Percentiles rank a stretch among this genome's conserved stretches.
These are phyloP conservation scores for Beta lomatogona DNA, from an alignment of 179 eudicot species.

Conservation along the genomic window DNA sequence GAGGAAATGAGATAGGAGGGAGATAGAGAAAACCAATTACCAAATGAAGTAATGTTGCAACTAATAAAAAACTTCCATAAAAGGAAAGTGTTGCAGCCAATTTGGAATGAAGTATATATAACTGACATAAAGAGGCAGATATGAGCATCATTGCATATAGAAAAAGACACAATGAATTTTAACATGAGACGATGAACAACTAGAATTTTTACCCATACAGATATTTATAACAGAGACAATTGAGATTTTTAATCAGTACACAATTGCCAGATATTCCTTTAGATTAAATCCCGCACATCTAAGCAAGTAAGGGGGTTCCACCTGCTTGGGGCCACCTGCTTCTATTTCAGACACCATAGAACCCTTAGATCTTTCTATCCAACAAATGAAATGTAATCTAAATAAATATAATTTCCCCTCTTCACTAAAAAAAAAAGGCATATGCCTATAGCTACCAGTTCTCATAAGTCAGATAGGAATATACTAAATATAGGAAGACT, in stretches of 20 bases:
- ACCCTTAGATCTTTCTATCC: neutral
- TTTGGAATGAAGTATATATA: too few relatives aligned
- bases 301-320: neutral
- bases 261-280: neutral
- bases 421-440: neutral
- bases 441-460: neutral
- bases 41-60: too few relatives aligned
- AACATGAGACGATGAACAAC: neutral
- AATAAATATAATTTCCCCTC: neutral
- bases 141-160: neutral
- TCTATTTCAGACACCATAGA: neutral
- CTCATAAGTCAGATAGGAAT: neutral
- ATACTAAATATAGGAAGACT: neutral
- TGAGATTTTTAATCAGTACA: neutral
- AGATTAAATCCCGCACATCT: neutral
- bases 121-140: slow-evolving; percentile 1
- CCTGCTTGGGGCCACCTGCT: neutral
- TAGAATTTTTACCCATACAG: neutral
- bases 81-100: too few relatives aligned
- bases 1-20: too few relatives aligned
- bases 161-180: neutral
- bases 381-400: neutral
- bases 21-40: too few relatives aligned
- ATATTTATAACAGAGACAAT: neutral
- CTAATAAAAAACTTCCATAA: too few relatives aligned